Percentiles rank a stretch among this genome's conserved stretches.
phyloP scores from a whole-genome alignment of 495 filamentous ascomycete species.

The Aspergillus homomorphus region DNA sequence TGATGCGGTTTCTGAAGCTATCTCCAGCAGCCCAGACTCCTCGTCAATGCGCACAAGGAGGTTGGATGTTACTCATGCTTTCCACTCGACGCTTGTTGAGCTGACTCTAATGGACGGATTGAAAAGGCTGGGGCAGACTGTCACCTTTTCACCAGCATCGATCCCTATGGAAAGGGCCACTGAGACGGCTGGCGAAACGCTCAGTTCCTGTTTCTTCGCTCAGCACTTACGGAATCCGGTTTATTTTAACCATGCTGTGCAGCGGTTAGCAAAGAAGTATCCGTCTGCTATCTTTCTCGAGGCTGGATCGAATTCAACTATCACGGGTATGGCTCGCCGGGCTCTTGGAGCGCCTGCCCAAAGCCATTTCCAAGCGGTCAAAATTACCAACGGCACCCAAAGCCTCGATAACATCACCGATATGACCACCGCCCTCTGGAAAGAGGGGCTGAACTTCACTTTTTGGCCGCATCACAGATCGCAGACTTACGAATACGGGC shows the following conservation, averaged over 20 bases:
- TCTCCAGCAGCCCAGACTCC: not conserved
- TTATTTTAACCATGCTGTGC: constrained; percentile 46
- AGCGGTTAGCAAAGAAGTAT: constrained; percentile 35
- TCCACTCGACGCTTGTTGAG: constrained; percentile 48
- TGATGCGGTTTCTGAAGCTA: constrained; percentile 16
- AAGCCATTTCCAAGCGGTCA: constrained; percentile 40
- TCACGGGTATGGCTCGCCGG: constrained; percentile 43
- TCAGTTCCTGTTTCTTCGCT: constrained; percentile 17
- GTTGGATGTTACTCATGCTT: constrained; percentile 49
- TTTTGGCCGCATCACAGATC: constrained; percentile 47
- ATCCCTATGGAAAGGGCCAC: constrained; percentile 32
- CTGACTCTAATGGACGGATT: constrained; percentile 27
- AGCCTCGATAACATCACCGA: constrained; percentile 32
- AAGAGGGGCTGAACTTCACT: constrained; percentile 28
- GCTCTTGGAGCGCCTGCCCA: constrained; percentile 16
- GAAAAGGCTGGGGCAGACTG: constrained; percentile 15
- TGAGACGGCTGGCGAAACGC: constrained; percentile 33
- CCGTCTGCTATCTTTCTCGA: constrained; percentile 44
- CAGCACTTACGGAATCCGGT: constrained; percentile 50
- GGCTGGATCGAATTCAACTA: constrained; percentile 45
- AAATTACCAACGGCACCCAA: constrained; percentile 32
- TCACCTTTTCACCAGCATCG: constrained; percentile 29
- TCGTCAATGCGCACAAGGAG: constrained; percentile 31
- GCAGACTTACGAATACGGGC: constrained; percentile 33
- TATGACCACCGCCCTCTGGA: constrained; percentile 47